phyloP scores from a whole-genome alignment of 768 basidiomycete genomes.

The Ephemerocybe angulata region DNA sequence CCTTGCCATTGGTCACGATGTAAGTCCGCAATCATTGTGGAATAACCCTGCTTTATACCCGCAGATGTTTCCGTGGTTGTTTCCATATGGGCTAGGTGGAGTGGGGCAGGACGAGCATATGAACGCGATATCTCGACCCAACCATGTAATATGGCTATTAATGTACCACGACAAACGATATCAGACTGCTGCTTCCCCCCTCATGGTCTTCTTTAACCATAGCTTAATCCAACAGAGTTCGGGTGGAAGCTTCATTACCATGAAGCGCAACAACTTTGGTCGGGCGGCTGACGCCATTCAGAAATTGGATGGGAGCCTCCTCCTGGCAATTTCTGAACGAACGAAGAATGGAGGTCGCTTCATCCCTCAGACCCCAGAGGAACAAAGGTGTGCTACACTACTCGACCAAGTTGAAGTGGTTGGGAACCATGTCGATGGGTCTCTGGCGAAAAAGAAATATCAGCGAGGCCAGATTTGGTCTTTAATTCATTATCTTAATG shows the following conservation, averaged over 20 bases:
- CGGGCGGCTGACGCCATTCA: constrained; percentile 13
- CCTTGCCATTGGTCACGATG: constrained; percentile 24
- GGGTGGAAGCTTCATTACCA: constrained; percentile 18
- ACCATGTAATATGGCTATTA: constrained; percentile 23
- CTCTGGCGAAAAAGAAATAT: constrained; percentile 20
- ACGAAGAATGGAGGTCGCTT: constrained; percentile 14
- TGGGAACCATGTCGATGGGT: constrained; percentile 16
- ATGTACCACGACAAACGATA: constrained; percentile 36
- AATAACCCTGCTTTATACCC: constrained; percentile 35
- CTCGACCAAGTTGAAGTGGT: constrained; percentile 21
- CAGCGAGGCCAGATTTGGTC: constrained; percentile 22
- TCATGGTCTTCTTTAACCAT: constrained; percentile 30
- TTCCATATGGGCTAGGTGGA: constrained; percentile 33
- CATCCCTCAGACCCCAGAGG: constrained; percentile 13
- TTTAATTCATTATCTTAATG: background rate
- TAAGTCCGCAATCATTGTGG: constrained; percentile 21
- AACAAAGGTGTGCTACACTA: constrained; percentile 18
- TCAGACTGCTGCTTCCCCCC: constrained; percentile 29
- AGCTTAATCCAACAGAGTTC: constrained; percentile 24
- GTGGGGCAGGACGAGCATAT: constrained; percentile 11
- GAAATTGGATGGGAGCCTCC: constrained; percentile 9
- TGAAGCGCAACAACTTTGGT: constrained; percentile 15
- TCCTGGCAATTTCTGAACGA: constrained; percentile 8
- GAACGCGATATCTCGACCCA: constrained; percentile 13
- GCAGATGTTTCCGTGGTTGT: constrained; percentile 41